Percentiles rank a stretch among this genome's conserved stretches.
Conservation (phyloP, 2,329 filamentous ascomycete species). For the Arthroderma uncinatum region DNA sequence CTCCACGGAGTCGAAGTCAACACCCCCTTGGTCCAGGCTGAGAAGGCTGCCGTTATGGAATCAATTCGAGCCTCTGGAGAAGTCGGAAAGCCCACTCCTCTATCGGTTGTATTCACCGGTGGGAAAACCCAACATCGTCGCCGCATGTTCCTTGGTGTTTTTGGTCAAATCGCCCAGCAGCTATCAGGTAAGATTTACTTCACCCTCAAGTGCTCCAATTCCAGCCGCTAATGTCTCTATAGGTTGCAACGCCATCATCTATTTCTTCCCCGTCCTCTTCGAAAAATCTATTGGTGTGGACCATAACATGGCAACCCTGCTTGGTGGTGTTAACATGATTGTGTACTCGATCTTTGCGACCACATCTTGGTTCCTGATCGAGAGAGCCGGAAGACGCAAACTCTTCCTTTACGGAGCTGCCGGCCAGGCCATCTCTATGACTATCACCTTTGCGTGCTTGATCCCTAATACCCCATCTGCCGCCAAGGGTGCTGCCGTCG, state of each 20-base stretch:
- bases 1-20: conserved; percentile 21
- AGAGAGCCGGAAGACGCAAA: conserved; percentile 38
- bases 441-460: conserved; percentile 31
- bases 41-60: conserved; percentile 18
- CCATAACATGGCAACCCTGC: conserved; percentile 31
- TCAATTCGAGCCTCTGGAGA: conserved; percentile 41
- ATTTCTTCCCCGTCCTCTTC: conserved; percentile 33
- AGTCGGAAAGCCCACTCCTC: conserved; percentile 38
- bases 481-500: conserved; percentile 40
- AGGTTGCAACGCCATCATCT: conserved; percentile 33
- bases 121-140: conserved; percentile 32
- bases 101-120: conserved; percentile 37
- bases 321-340: conserved; percentile 38
- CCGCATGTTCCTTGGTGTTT: conserved; percentile 32
- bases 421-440: conserved; percentile 31
- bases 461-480: conserved; percentile 21
- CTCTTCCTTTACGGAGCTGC: conserved; percentile 31
- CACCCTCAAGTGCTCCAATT: background rate
- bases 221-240: background rate
- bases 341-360: conserved; percentile 13
- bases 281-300: conserved; percentile 32
- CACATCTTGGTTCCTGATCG: conserved; percentile 33
- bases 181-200: background rate
- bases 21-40: conserved; percentile 41
- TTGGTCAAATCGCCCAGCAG: conserved; percentile 38